phyloP scores from a whole-genome alignment of 2,329 filamentous ascomycete species.

The Penicillium freii region DNA sequence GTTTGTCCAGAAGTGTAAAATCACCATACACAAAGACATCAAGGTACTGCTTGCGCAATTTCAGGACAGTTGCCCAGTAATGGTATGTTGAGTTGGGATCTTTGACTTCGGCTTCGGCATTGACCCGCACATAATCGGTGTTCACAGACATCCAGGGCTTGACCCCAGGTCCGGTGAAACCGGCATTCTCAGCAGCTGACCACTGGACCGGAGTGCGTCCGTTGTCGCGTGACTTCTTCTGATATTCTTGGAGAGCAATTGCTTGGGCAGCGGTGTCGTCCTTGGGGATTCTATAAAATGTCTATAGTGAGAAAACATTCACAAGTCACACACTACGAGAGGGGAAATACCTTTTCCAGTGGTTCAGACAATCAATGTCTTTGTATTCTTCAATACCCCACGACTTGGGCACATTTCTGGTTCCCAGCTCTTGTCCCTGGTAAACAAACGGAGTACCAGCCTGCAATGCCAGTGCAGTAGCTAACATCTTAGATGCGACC shows the following conservation, averaged over 20 bases:
- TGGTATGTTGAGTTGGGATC: conserved; percentile 53
- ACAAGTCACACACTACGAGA: neutral
- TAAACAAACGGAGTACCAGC: conserved; percentile 66
- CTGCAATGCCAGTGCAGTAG: conserved; percentile 57
- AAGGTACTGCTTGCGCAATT: conserved; percentile 58
- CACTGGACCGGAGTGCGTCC: conserved; percentile 71
- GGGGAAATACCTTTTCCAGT: conserved; percentile 49
- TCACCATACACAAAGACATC: conserved; percentile 68
- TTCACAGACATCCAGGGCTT: conserved; percentile 71
- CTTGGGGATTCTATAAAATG: conserved; percentile 31
- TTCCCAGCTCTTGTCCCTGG: conserved; percentile 68
- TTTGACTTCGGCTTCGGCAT: conserved; percentile 52
- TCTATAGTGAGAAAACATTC: neutral
- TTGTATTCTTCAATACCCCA: conserved; percentile 67
- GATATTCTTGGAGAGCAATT: conserved; percentile 36
- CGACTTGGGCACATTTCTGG: conserved; percentile 60
- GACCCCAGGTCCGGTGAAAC: conserved; percentile 57
- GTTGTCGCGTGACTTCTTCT: conserved; percentile 59
- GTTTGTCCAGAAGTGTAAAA: conserved; percentile 55
- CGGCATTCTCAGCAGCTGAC: conserved; percentile 58
- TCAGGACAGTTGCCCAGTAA: conserved; percentile 62
- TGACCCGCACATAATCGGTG: conserved; percentile 61
- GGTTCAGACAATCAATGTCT: conserved; percentile 62
- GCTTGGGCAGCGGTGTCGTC: conserved; percentile 30
- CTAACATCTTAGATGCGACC: conserved; percentile 59